phyloP scores from a whole-genome alignment of 2,329 filamentous ascomycete species.

The Alternaria alternata region DNA sequence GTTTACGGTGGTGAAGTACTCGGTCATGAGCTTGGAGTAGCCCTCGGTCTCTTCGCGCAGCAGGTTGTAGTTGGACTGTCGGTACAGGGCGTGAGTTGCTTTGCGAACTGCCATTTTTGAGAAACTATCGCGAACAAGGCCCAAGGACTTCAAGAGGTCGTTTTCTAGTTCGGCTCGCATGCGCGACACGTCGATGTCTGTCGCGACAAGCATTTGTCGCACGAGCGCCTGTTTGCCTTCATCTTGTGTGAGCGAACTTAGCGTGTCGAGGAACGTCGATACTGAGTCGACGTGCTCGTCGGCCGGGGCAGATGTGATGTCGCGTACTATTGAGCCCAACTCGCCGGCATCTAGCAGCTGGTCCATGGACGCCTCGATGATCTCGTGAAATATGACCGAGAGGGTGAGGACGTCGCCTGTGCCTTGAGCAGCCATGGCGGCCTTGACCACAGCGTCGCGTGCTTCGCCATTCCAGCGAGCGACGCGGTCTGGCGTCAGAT shows the following conservation, averaged over 20 bases:
- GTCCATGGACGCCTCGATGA: conserved; percentile 78
- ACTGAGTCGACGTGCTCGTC: conserved; percentile 55
- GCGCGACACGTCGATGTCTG: conserved; percentile 72
- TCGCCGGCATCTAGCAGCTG: conserved; percentile 71
- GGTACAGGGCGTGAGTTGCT: conserved; percentile 90
- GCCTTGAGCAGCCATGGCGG: conserved; percentile 69
- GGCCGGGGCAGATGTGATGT: conserved; percentile 69
- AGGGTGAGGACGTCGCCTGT: conserved; percentile 74
- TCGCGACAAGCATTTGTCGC: conserved; percentile 73
- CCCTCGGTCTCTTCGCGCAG: conserved; percentile 95
- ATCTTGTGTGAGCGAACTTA: conserved; percentile 80
- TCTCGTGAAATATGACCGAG: conserved; percentile 81
- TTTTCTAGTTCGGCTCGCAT: conserved; percentile 88
- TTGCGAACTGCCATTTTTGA: conserved; percentile 83
- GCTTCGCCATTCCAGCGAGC: conserved; percentile 73
- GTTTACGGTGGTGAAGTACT: conserved; percentile 89
- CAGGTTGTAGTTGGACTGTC: conserved; percentile 96
- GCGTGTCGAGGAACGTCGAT: conserved; percentile 80
- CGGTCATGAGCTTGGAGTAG: conserved; percentile 94
- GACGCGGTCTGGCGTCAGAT: conserved; percentile 75
- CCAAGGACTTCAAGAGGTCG: conserved; percentile 75
- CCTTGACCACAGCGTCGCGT: conserved; percentile 71
- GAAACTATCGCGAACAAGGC: conserved; percentile 86
- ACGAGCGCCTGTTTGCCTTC: conserved; percentile 68
- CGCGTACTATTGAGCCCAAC: conserved; percentile 75